Conservation (phyloP, 2,329 filamentous ascomycete species). For the Aspergillus sp. region DNA sequence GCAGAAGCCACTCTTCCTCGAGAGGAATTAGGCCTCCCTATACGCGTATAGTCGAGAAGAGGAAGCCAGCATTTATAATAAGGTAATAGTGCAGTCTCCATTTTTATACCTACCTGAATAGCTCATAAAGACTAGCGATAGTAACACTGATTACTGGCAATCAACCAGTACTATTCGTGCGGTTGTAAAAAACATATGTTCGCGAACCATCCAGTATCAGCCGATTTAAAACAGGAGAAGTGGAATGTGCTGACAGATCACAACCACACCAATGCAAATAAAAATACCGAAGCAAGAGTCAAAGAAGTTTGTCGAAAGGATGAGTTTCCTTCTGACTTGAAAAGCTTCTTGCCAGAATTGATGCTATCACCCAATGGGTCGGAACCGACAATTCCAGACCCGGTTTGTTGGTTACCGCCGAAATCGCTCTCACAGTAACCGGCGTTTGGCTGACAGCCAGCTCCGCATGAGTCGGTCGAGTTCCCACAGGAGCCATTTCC, state of each 20-base stretch:
- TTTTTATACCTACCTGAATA: neutral
- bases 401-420: conserved; percentile 1
- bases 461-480: conserved; percentile 29
- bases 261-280: conserved; percentile 9
- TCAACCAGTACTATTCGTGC: neutral
- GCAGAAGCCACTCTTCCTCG: neutral
- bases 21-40: neutral
- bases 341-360: conserved; percentile 6
- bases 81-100: neutral
- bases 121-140: neutral
- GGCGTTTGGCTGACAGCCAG: conserved; percentile 30
- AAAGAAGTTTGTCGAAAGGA: neutral
- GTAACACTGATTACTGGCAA: neutral
- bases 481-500: conserved; percentile 31
- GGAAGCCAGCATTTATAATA: neutral
- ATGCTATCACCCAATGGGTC: conserved; percentile 4
- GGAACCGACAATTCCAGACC: conserved; percentile 2
- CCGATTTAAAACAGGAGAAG: neutral
- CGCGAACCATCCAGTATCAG: neutral
- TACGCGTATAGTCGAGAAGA: neutral
- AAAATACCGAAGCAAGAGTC: conserved; percentile 9
- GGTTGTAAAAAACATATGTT: neutral
- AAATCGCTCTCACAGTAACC: conserved; percentile 27
- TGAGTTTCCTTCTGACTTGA: conserved; percentile 14
- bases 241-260: neutral